Conservation (phyloP, 2,329 filamentous ascomycete species). For the Aspergillus aculeatus region DNA sequence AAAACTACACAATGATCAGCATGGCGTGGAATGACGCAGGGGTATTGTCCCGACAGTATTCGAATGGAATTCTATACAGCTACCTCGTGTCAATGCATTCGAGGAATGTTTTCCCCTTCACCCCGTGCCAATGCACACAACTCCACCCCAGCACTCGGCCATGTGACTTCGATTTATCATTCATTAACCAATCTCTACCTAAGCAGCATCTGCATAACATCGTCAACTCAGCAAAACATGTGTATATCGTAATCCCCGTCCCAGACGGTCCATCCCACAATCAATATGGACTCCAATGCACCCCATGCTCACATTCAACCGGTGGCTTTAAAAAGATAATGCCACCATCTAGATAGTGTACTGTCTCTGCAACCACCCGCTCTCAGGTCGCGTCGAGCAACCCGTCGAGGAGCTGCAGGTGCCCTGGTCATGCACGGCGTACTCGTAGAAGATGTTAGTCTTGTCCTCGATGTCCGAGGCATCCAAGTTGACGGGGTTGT, state of each 20-base stretch:
- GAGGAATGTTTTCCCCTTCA: neutral
- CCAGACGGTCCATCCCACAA: neutral
- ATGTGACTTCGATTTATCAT: neutral
- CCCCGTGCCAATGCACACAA: too few species aligned
- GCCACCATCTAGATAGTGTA: neutral
- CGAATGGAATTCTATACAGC: neutral
- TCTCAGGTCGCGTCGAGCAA: conserved; percentile 8
- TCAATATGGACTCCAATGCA: neutral
- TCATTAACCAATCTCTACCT: neutral
- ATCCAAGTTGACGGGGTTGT: neutral
- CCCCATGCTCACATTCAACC: too few species aligned
- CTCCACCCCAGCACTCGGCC: neutral
- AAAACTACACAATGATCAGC: too few species aligned
- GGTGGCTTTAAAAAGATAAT: too few species aligned
- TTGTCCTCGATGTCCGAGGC: conserved; percentile 4
- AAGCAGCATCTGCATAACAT: neutral
- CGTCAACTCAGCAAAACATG: neutral
- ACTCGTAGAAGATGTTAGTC: conserved; percentile 11
- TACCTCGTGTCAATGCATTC: neutral
- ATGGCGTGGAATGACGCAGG: neutral
- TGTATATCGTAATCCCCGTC: neutral
- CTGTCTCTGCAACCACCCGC: conserved; percentile 5
- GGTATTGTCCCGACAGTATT: neutral
- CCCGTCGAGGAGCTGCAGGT: conserved; percentile 2
- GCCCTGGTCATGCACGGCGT: conserved; percentile 5